Base-by-base conservation (phyloP, 1,284 basidiomycete genomes). In the Rhodotorula sp. region DNA sequence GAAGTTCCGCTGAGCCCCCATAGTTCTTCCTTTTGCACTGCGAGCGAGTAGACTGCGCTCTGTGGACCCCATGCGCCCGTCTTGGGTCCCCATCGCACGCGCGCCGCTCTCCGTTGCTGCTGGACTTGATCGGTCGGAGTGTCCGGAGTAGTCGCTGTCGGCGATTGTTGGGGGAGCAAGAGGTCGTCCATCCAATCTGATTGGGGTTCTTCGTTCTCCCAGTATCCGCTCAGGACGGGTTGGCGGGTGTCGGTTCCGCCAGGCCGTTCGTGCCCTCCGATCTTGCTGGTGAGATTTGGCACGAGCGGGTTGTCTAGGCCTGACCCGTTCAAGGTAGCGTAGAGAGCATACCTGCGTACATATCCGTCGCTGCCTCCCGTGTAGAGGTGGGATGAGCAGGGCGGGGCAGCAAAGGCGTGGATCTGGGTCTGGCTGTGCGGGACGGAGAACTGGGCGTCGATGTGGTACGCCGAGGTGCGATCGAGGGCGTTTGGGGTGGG, bases 1-100 rank as follows among this genome's bases (percentile, higher is more conserved):
- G 90, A 86, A 53, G 89, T 90, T 14, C 94, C 94, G 26, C 91
- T 88, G 64, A 95, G 83, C 26, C 89, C 85, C 92, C 93, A 97
- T 12, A 97, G 82, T 14, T 91, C 94, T 79, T 96, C 93, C 10
- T 89, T 88, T 67, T 97, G 92, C 83, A 93, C 88, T 14, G 88
- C 87, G 76, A 96, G 84, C 78, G 91, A 93, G 79, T 75, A 67
- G 3, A 75, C 73, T 2, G 64, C 33, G 44, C 66, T 69, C 49
- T 67, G 73, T 24, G 57, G 44, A 2, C 59, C 62, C 15, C 57
- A 30, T 2, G 66, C 44, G 2, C 20, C 37, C 6, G 56, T 62
- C 48, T 75, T 75, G 2, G 67, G 46, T 3, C 71, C 73, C 71
- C 71, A 75, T 33, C 61, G 66, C 24, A 70, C n/a, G 46, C 33